phyloP scores from a whole-genome alignment of 306 rosid genomes.

The Sicyos edulis region DNA sequence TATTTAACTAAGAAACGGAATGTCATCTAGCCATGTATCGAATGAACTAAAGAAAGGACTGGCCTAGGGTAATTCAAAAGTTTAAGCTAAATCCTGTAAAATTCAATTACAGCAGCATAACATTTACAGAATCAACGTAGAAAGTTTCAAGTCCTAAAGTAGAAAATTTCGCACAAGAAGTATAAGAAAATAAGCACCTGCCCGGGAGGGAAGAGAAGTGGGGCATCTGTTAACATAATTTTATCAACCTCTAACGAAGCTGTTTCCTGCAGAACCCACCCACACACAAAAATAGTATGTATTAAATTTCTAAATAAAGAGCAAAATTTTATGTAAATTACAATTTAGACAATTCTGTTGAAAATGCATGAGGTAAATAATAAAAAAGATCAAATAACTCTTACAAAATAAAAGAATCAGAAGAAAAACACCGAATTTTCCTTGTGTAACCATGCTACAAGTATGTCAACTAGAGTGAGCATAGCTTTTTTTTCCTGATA shows the following conservation, averaged over 20 bases:
- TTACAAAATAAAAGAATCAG: background rate
- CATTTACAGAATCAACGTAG: background rate
- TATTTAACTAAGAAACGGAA: background rate
- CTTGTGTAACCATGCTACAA: background rate
- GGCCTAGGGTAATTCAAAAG: background rate
- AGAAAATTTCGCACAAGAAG: background rate
- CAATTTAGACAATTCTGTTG: background rate
- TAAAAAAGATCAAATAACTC: background rate
- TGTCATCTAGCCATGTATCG: background rate
- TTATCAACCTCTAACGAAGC: slow-evolving; percentile 70
- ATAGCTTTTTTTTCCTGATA: background rate
- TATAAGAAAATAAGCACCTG: slow-evolving; percentile 48
- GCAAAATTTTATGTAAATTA: background rate
- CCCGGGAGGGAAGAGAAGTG: slow-evolving; percentile 88
- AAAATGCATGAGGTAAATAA: background rate
- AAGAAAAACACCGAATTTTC: background rate
- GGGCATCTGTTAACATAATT: slow-evolving; percentile 93
- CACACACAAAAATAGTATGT: background rate
- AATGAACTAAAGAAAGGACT: background rate
- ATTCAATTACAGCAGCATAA: background rate
- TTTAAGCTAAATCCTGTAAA: background rate
- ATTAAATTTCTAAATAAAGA: slow-evolving; percentile 12
- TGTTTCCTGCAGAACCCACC: slow-evolving; percentile 44
- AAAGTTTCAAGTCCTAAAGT: slow-evolving; percentile 12
- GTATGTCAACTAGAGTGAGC: background rate